Base-by-base conservation (phyloP, 208 protist species). In the Leishmania turanica region DNA sequence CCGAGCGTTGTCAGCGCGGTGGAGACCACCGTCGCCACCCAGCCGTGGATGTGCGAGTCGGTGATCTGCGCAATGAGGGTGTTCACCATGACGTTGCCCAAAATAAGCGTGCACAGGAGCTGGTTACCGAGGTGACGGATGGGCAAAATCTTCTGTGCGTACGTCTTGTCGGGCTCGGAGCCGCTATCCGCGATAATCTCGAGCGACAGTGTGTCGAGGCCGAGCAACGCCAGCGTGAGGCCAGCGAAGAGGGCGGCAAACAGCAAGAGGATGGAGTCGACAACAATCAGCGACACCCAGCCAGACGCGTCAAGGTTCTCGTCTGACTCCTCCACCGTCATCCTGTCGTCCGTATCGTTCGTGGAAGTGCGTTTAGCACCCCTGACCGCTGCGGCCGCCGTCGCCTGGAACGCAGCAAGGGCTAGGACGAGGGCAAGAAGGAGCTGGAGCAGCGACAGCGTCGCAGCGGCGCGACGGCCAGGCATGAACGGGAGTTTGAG, bases 41-140 rank as follows among this genome's bases (percentile, higher is more conserved):
- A 96, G 34, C 96, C 95, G 85, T 92, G 89, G 68, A 98, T 85
- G 84, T 96, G 93, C 0, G 90, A 93, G 84, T 96, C 91, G 19
- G 97, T 98, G 71, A 99, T 93, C 81, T 97, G 92, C 17, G 97
- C 96, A 80, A 99, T 97, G 42, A 98, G 91, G 47, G 96, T 94
- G 89, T 99, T 99, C 49, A 99, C 98, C 83, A 98, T 96, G 9
- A 99, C 98, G 84, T 99, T 99, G 83, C 98, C 98, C 27, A 99
- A 78, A 79, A 99, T 97, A 47, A 99, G 84, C 2, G 98, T 99
- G 90, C 98, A 99, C 15, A 99, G 87, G 34, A 99, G 89, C 66
- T 99, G 94, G 85, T 99, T 99, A 73, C 98, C 98, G 4, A 98
- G 89, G 81, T 98, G 90, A 37, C 98, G 95, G n/a, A 99, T 89